Percentiles rank a stretch among this genome's conserved stretches.
Evolutionary conservation across 768 basidiomycete genomes (phyloP).

Genomic region (Xerocomellus chrysenteron): DNA sequence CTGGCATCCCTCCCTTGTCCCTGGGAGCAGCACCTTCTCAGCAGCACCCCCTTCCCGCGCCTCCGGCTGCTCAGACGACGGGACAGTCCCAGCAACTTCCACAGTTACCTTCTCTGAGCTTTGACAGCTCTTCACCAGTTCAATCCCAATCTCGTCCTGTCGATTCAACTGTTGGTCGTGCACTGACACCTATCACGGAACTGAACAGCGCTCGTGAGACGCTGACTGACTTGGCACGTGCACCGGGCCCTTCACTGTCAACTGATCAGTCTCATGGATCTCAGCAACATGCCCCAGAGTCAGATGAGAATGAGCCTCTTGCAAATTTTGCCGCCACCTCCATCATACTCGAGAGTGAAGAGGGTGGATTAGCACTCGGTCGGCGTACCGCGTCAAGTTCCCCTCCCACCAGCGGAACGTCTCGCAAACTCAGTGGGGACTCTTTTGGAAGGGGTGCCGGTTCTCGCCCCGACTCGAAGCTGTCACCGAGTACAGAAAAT

Average conservation of each 20-base stretch:
- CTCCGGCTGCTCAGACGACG: constrained; percentile 14
- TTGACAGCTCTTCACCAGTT: constrained; percentile 33
- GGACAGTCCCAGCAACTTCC: constrained; percentile 26
- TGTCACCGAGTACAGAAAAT: constrained; percentile 30
- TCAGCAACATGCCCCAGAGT: constrained; percentile 17
- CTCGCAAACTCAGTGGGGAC: constrained; percentile 36
- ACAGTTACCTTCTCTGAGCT: constrained; percentile 62
- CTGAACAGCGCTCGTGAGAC: constrained; percentile 35
- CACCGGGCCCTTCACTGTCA: constrained; percentile 16
- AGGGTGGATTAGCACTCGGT: constrained; percentile 14
- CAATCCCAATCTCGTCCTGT: constrained; percentile 13
- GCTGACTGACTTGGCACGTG: constrained; percentile 14
- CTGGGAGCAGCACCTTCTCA: constrained; percentile 14
- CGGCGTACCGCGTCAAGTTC: constrained; percentile 27
- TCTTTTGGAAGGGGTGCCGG: constrained; percentile 29
- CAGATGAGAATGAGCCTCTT: constrained; percentile 29
- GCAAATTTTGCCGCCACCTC: constrained; percentile 17
- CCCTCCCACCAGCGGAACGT: constrained; percentile 20
- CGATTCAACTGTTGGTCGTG: constrained; percentile 29
- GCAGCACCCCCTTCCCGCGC: constrained; percentile 28
- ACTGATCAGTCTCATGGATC: constrained; percentile 16
- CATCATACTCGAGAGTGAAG: constrained; percentile 20
- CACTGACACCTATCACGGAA: constrained; percentile 71
- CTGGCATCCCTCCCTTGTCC: constrained; percentile 21
- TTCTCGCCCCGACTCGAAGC: constrained; percentile 42